Conservation (phyloP, 805 yeast genomes). For the Ogataea neopini region DNA sequence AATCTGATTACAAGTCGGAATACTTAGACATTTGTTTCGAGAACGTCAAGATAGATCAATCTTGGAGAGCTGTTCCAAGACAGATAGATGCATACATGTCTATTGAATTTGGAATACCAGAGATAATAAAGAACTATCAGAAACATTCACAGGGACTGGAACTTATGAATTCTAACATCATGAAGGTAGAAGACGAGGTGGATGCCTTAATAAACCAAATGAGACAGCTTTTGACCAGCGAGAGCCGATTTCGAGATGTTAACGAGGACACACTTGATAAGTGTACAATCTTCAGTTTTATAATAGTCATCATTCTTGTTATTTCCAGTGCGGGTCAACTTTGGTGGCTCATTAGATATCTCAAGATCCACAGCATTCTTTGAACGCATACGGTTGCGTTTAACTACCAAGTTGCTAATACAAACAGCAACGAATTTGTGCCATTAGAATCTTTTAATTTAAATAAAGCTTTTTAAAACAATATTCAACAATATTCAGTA, state of each 20-base stretch:
- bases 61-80: slow-evolving; percentile 29
- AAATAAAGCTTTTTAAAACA: background rate
- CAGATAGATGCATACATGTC: slow-evolving; percentile 21
- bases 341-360: slow-evolving; percentile 28
- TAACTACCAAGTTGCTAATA: background rate
- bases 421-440: background rate
- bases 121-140: slow-evolving; percentile 25
- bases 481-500: too few relatives aligned
- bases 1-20: slow-evolving; percentile 18
- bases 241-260: slow-evolving; percentile 27
- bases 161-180: slow-evolving; percentile 12
- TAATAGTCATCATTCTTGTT: slow-evolving; percentile 17
- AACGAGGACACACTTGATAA: slow-evolving; percentile 30
- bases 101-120: slow-evolving; percentile 30
- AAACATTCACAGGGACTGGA: slow-evolving; percentile 22
- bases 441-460: background rate
- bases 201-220: slow-evolving; percentile 19
- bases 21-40: slow-evolving; percentile 36
- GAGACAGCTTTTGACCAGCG: slow-evolving; percentile 18
- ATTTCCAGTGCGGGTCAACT: slow-evolving; percentile 20
- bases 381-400: background rate
- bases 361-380: slow-evolving; percentile 17
- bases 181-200: slow-evolving; percentile 23
- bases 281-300: slow-evolving; percentile 19
- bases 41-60: slow-evolving; percentile 30